Evolutionary conservation across 1,284 basidiomycete genomes (phyloP).

Genomic region (Ganoderma meredithae): DNA sequence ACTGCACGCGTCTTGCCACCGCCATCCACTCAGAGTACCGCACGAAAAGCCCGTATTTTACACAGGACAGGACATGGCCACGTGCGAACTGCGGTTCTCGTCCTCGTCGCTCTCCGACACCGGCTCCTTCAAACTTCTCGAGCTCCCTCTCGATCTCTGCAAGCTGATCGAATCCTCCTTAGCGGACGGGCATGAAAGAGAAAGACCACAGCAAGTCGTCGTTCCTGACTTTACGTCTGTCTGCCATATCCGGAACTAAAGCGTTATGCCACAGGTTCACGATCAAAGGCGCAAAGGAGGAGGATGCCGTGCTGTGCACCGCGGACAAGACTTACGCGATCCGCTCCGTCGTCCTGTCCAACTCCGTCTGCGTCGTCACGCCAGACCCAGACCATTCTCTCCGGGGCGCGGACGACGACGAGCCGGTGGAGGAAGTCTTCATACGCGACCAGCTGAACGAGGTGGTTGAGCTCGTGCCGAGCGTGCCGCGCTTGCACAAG

Average conservation of each 20-base stretch:
- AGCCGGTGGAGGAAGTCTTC: slow-evolving; percentile 49
- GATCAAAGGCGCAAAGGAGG: slow-evolving; percentile 82
- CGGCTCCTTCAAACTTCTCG: slow-evolving; percentile 68
- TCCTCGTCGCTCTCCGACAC: slow-evolving; percentile 51
- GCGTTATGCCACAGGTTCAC: too few relatives aligned
- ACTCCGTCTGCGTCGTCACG: slow-evolving; percentile 81
- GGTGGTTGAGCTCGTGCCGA: slow-evolving; percentile 78
- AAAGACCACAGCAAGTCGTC: slow-evolving; percentile 23
- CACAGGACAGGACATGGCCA: slow-evolving; percentile 45
- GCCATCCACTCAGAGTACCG: not conserved
- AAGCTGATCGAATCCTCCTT: slow-evolving; percentile 45
- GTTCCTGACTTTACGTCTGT: not conserved
- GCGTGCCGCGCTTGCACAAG: slow-evolving; percentile 77
- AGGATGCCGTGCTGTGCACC: slow-evolving; percentile 92
- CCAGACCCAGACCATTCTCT: slow-evolving; percentile 51
- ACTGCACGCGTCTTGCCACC: not conserved
- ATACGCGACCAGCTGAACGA: slow-evolving; percentile 80
- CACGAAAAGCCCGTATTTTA: not conserved
- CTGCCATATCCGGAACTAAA: too few relatives aligned
- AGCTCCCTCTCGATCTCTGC: slow-evolving; percentile 71
- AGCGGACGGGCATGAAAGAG: slow-evolving; percentile 8
- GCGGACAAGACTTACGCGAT: slow-evolving; percentile 79
- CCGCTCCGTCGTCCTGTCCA: slow-evolving; percentile 85
- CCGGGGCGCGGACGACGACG: slow-evolving; percentile 40
- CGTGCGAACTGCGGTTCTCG: slow-evolving; percentile 63